Evolutionary conservation across 179 eudicot species (phyloP).

Genomic region (Silene vulgaris): DNA sequence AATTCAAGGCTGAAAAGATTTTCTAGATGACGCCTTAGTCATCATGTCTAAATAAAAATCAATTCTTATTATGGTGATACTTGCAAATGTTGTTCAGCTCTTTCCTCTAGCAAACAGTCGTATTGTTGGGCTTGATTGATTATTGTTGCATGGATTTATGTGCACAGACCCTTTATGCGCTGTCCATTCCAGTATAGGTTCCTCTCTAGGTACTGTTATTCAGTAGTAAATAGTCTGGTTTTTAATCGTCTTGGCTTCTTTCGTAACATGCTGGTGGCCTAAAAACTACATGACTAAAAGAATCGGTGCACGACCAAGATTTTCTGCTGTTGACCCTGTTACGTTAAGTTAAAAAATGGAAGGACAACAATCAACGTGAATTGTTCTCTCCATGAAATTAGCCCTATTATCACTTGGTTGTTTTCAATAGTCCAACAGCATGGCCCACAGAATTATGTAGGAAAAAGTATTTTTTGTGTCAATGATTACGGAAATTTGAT

Average conservation of each 20-base stretch:
- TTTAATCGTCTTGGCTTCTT: not conserved
- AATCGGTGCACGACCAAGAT: not conserved
- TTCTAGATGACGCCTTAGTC: not conserved
- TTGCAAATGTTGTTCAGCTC: not conserved
- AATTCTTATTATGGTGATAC: not conserved
- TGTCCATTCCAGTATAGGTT: not conserved
- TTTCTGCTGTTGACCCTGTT: constrained; percentile 7
- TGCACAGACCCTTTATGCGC: not conserved
- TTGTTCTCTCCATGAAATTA: not conserved
- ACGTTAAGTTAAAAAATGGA: not conserved
- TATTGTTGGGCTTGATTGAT: not conserved
- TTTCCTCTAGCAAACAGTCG: not conserved
- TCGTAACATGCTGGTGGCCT: not conserved
- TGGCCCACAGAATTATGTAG: not conserved
- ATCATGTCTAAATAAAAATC: not conserved
- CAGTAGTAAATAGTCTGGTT: not conserved
- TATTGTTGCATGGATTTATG: constrained; percentile 1
- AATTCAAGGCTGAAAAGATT: constrained; percentile 8
- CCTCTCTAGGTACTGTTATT: not conserved
- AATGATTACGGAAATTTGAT: not conserved
- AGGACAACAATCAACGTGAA: not conserved
- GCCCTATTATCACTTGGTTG: not conserved
- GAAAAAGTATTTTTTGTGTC: not conserved
- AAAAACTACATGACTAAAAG: not conserved
- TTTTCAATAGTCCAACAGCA: not conserved